These are phyloP conservation scores for Macaranga tanarius DNA, from an alignment of 441 rosid species.

Conservation along the genomic window DNA sequence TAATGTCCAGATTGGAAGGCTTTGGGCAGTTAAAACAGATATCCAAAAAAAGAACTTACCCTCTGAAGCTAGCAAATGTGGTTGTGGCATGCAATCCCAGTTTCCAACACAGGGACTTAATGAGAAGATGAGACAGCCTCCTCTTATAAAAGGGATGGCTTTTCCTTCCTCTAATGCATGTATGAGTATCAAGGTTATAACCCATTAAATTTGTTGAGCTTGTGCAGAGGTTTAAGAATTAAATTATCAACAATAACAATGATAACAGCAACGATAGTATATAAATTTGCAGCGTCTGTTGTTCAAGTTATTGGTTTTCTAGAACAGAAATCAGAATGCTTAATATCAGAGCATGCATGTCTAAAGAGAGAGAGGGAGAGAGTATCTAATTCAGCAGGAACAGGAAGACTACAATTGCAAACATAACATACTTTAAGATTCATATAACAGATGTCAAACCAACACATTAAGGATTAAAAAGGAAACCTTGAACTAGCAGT, in stretches of 20 bases:
- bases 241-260: no score
- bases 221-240: not conserved
- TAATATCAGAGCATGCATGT: not conserved
- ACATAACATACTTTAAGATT: not conserved
- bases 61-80: not conserved
- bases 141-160: not conserved
- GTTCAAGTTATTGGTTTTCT: not conserved
- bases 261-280: no score
- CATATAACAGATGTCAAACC: conserved; percentile 6
- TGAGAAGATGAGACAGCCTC: not conserved
- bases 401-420: conserved; percentile 3
- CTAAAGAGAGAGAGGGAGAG: no score
- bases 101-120: not conserved
- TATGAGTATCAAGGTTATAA: not conserved
- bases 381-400: not conserved
- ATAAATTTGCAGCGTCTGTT: no score
- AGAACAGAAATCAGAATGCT: not conserved
- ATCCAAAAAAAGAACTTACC: not conserved
- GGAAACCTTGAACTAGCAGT: conserved; percentile 97
- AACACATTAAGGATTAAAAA: conserved; percentile 29
- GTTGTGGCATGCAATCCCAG: not conserved
- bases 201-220: not conserved
- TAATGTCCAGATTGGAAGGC: not conserved
- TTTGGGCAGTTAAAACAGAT: not conserved
- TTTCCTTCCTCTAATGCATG: not conserved